Evolutionary conservation across 495 filamentous ascomycete species (phyloP), one percentile per base, ranked within the genome.

Genomic region (Parathielavia hyrcaniae): DNA sequence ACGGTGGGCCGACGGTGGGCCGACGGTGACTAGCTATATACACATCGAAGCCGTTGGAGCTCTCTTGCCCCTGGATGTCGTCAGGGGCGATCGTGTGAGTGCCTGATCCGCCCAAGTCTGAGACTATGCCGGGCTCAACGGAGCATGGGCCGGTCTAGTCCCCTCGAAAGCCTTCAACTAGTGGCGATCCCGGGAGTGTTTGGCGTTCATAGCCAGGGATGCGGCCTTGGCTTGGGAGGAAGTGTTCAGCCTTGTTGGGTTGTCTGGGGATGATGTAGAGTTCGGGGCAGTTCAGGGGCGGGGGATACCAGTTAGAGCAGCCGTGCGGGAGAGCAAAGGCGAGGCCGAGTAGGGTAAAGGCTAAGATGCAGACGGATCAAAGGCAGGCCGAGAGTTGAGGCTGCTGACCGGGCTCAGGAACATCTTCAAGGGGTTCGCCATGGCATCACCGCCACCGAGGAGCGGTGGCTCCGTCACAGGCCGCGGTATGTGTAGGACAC

Each of bases 211-310:
- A n/a, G 34, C 11, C 1, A n/a, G 19, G 14, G 10, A 32, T 19
- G 43, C 53, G 26, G 53, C 5, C 1, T 38, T 5, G 46, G 45
- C 9, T 35, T 19, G 16, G 22, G n/a, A 20, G 22, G n/a, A 36
- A 26, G 43, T 1, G 6, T 3, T 36, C 10, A n/a, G 26, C 4
- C 22, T 22, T 9, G 50, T 34, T n/a, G 10, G 51, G 26, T 45
- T 34, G n/a, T 14, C 17, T 12, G 12, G 26, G 41, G 17, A 54
- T 17, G 45, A 36, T 45, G 26, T 20, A 3, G n/a, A 45, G 7
- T 45, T 39, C 14, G 45, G 41, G 30, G 41, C 40, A 54, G 52
- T 39, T 54, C 39, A 54, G 30, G 26, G 26, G 16, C 26, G 52
- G 39, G 7, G 14, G 16, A 13, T 44, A 22, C 39, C 50, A 38